Base-by-base conservation (phyloP, 352 stramenopile genomes). In the Pythium dissotocum region DNA sequence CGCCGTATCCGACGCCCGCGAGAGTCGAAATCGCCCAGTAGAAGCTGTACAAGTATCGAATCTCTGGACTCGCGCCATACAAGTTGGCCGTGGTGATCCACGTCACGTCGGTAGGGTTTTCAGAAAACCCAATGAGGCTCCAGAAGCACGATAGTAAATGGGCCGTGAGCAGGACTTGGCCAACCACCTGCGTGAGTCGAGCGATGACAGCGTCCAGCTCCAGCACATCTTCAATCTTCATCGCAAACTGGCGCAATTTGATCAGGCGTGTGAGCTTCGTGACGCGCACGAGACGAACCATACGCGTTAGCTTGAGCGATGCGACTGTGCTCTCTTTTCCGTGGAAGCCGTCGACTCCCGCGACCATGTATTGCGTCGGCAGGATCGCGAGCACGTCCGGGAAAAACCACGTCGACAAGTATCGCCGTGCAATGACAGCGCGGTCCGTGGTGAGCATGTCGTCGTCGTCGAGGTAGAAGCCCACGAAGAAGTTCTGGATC, bases 1-100 rank as follows among this genome's bases (percentile, higher is more conserved):
- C 89, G 13, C 89, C 89, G 48, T 91, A 97, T 0, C 89, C 89
- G 4, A 96, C 87, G 0, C 85, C 88, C 3, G 87, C 88, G 12
- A 96, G 53, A 0, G 88, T 96, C 0, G 79, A 80, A 28, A 90
- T 74, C n/a, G 90, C 84, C 88, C 88, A 97, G 67, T 97, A 97
- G 28, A 94, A 84, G 36, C 79, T 86, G 68, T 88, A 94, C 16
- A 95, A 58, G 57, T 96, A 97, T 13, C 80, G 79, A 1, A 82
- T 67, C 13, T 49, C 61, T 0, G 78, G 67, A 14, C 64, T 75
- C 26, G 65, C 66, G n/a, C 71, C 24, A 7, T 64, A 58, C 36
- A 88, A 24, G 5, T 69, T 66, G 1, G 70, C 51, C 1, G 73
- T 57, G 1, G 69, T 67, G 54, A 89, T 84, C 81, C 83, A 93